Percentiles rank a stretch among this genome's conserved stretches.
Conservation (phyloP, 768 basidiomycete genomes). For the Trametes maxima region DNA sequence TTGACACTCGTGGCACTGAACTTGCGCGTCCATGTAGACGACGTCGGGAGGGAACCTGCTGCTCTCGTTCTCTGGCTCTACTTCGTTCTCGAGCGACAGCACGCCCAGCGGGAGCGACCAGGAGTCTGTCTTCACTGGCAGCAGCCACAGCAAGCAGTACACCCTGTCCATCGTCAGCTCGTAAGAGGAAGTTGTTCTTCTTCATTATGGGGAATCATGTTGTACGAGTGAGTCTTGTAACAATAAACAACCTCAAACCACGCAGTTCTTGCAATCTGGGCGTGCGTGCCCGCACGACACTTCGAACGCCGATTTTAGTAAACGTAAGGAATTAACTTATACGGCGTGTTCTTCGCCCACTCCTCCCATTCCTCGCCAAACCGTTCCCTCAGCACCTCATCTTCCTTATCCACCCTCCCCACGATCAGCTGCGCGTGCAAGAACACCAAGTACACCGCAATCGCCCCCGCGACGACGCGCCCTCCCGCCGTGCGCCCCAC, state of each 20-base stretch:
- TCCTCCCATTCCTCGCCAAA: constrained; percentile 25
- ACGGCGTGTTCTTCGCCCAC: constrained; percentile 19
- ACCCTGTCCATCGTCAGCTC: constrained; percentile 32
- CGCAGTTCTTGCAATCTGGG: neutral
- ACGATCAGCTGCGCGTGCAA: neutral
- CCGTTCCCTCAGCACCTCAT: constrained; percentile 19
- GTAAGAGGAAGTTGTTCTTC: constrained; percentile 4
- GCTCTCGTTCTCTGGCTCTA: constrained; percentile 52
- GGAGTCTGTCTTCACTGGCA: constrained; percentile 38
- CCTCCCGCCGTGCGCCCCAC: constrained; percentile 8
- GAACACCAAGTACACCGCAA: neutral
- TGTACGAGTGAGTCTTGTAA: neutral
- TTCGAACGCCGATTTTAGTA: constrained; percentile 8
- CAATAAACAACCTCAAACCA: neutral
- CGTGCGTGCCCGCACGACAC: neutral
- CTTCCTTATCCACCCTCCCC: constrained; percentile 18
- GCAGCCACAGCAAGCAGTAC: constrained; percentile 29
- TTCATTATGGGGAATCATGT: neutral
- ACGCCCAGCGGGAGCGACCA: constrained; percentile 52
- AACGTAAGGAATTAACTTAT: constrained; percentile 21
- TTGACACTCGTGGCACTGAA: too few species aligned
- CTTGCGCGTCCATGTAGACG: too few species aligned
- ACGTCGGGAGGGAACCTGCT: constrained; percentile 50
- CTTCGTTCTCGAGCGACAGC: constrained; percentile 51
- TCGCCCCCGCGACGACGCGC: neutral